phyloP scores from a whole-genome alignment of 108 stramenopile genomes.

The Chaetoceros tenuissimus region DNA sequence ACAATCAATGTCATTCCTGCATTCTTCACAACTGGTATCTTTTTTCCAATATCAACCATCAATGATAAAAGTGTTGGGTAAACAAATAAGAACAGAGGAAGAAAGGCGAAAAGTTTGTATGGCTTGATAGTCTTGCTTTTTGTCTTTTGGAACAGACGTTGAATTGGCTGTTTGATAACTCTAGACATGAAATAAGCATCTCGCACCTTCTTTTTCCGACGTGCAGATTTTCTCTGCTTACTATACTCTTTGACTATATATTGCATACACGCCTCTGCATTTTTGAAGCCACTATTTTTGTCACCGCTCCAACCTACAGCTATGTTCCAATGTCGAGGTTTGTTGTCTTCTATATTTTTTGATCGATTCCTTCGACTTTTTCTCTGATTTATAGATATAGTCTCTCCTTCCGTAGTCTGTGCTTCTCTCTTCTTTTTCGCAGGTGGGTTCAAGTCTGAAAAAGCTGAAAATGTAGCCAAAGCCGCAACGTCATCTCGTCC shows the following conservation, averaged over 20 bases:
- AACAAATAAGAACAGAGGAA: not conserved
- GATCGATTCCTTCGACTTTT: not conserved
- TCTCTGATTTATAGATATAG: not conserved
- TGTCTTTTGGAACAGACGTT: not conserved
- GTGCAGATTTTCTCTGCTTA: not conserved
- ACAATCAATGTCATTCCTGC: no score
- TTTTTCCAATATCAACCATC: not conserved
- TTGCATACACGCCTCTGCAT: not conserved
- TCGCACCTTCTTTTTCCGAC: not conserved
- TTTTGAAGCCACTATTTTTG: not conserved
- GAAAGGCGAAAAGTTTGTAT: not conserved
- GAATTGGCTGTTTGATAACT: not conserved
- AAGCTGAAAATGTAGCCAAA: slow-evolving; percentile 47
- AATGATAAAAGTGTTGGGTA: not conserved
- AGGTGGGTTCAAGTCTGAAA: slow-evolving; percentile 10
- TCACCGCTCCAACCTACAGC: not conserved
- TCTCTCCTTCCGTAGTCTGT: not conserved
- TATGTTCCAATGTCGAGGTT: not conserved
- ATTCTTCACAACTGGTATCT: not conserved
- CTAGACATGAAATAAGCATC: not conserved
- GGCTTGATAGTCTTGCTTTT: not conserved
- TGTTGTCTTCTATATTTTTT: not conserved
- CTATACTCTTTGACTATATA: not conserved
- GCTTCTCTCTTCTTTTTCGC: not conserved
- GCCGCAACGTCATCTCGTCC: slow-evolving; percentile 70